A percentile compares a stretch with the other conserved stretches of the same genome.
Evolutionary conservation across 2,329 filamentous ascomycete species (phyloP).

Genomic region (Curvularia sp.): DNA sequence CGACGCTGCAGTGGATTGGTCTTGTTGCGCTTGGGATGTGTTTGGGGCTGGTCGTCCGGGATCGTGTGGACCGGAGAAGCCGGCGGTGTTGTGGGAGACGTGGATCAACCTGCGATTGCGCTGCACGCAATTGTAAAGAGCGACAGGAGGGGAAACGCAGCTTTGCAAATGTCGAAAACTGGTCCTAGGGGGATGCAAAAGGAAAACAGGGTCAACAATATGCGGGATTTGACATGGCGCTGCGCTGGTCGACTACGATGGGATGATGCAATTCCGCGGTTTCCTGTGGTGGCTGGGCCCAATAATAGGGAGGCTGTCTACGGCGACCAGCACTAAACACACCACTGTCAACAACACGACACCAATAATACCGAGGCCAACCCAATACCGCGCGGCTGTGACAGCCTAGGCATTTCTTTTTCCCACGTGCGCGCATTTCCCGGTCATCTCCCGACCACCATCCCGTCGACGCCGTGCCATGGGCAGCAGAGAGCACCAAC

Average conservation of each 20-base stretch:
- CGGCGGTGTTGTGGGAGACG: slow-evolving; percentile 33
- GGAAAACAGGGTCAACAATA: slow-evolving; percentile 14
- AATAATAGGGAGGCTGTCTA: slow-evolving; percentile 36
- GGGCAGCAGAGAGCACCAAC: neutral
- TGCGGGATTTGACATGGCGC: slow-evolving; percentile 23
- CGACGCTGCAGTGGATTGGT: slow-evolving; percentile 19
- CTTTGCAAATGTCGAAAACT: slow-evolving; percentile 8
- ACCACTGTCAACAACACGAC: neutral
- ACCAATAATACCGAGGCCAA: slow-evolving; percentile 9
- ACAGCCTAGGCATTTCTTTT: neutral
- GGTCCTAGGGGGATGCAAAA: slow-evolving; percentile 10
- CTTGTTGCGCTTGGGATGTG: slow-evolving; percentile 11
- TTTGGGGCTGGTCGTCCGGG: slow-evolving; percentile 25
- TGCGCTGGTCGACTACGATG: slow-evolving; percentile 26
- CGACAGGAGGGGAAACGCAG: slow-evolving; percentile 7
- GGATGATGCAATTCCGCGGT: slow-evolving; percentile 40
- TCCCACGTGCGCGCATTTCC: neutral
- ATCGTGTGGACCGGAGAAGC: slow-evolving; percentile 26
- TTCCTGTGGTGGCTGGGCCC: slow-evolving; percentile 37
- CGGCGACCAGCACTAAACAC: neutral
- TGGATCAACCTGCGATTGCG: slow-evolving; percentile 16
- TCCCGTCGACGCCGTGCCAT: neutral
- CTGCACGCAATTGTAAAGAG: slow-evolving; percentile 15
- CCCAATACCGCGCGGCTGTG: slow-evolving; percentile 15
- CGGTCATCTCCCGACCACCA: neutral